Base-by-base conservation (phyloP, 148 eudicot genomes). In the Cornus kousa region DNA sequence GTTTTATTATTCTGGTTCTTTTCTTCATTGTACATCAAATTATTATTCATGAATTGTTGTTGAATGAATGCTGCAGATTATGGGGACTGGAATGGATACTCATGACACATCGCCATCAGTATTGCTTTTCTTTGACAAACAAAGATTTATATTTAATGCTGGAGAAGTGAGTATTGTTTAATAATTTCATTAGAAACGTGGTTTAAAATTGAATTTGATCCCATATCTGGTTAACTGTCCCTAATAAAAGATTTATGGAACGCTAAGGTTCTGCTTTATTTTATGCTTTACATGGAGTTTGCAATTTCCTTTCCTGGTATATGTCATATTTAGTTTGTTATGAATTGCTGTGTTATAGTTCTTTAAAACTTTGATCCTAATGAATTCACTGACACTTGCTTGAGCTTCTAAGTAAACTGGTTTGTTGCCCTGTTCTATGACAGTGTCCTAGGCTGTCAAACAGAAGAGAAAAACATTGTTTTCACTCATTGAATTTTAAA, bases 31-130 rank as follows among this genome's bases (percentile, higher is more conserved):
- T 53, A 6, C 48, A 6, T 43, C 8, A 43, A 35, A 43, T 43
- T 6, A 6, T 43, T 4, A 43, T 43, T 43, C 10, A 43, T 43
- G 10, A 14, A 53, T 16, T 11, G 59, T 11, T 48, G 1, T 53
- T 4, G 14, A 11, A 53, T 67, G 22, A 67, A 37, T 69, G 28
- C 55, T 82, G 67, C 91, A 95, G 98, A 85, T 95, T 77, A 71
- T 95, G 76, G 98, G 98, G 66, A 95, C 98, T 53, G 98, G 98
- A 73, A 90, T 95, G 98, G 98, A 95, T 86, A 95, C 98, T 55
- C 98, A 91, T 80, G 98, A 95, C 81, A 95, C 98, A 59, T 87
- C 93, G 8, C 94, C 97, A 57, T 90, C 98, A 10, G 97, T 95
- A 31, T 78, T 91, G 83, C 97, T 95, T 32, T 95, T 93, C 87